Conservation (phyloP, 495 filamentous ascomycete species). For the Penicillium alfredii region DNA sequence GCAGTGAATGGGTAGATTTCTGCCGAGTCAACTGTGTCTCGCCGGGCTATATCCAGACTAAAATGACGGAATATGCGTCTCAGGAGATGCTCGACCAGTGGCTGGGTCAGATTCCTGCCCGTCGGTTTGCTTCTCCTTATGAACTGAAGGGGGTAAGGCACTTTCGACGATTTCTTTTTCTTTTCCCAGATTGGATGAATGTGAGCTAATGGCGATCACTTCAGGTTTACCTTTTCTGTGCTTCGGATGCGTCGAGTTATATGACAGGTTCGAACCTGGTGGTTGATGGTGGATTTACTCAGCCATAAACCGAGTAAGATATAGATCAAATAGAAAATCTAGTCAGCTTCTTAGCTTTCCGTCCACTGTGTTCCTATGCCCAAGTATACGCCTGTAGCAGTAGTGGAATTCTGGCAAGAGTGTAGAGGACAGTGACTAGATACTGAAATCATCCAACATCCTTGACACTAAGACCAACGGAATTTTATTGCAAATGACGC, state of each 20-base stretch:
- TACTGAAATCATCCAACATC: too few species aligned
- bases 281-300: conserved; percentile 27
- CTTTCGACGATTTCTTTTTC: background rate
- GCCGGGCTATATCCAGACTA: conserved; percentile 38
- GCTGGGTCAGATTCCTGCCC: conserved; percentile 23
- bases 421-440: too few species aligned
- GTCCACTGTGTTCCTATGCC: background rate
- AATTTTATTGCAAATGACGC: too few species aligned
- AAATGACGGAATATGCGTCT: conserved; percentile 20
- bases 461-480: too few species aligned
- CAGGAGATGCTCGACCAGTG: conserved; percentile 20
- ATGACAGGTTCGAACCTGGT: conserved; percentile 30
- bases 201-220: background rate
- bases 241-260: conserved; percentile 28
- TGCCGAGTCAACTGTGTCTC: conserved; percentile 39
- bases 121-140: conserved; percentile 21
- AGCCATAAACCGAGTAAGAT: conserved; percentile 13
- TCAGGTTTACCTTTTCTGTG: conserved; percentile 25
- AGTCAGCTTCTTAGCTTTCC: background rate
- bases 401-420: too few species aligned
- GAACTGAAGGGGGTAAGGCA: conserved; percentile 26
- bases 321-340: background rate
- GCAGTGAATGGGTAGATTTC: conserved; percentile 31
- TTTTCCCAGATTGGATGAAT: background rate
- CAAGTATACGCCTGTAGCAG: background rate